Evolutionary conservation across 2,329 filamentous ascomycete genomes (phyloP), one percentile per base, ranked within the genome.

Genomic region (Apiospora rasikravindrae): DNA sequence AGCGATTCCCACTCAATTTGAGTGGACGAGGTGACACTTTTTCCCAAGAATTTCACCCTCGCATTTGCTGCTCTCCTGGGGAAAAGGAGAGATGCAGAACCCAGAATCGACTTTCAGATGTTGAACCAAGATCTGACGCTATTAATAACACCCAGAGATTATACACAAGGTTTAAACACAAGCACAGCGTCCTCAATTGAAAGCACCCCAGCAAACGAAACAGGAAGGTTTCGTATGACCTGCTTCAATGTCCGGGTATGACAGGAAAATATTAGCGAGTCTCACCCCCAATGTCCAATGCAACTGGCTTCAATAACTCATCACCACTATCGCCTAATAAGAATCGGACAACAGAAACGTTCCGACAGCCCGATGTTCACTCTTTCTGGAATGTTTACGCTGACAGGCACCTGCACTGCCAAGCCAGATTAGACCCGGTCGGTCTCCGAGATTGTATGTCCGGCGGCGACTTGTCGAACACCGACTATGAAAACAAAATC

Each of bases 21-120:
- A 47, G 53, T 61, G 53, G 53, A 61, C 53, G 26, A 37, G 19
- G 53, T 37, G 29, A 37, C 53, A 29, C 53, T 61, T 61, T 61
- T 49, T 19, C 45, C 45, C 45, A 49, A n/a, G 19, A 10, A n/a
- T 49, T 49, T 49, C 19, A 22, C 7, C 7, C 45, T 22, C 45
- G 19, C 45, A 5, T 10, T n/a, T 49, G 6, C 10, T 49, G 45
- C 22, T 49, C 45, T 10, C 45, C 45, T 47, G 44, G 7, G 44
- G 22, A 47, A 29, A 57, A 53, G 26, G 51, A 57, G 51, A 57
- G 24, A 19, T n/a, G n/a, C n/a, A n/a, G n/a, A n/a, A n/a, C n/a
- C n/a, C n/a, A n/a, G n/a, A n/a, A n/a, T n/a, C n/a, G 4, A 37
- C 8, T 4, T 19, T 44, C 14, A 47, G 44, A 57, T 51, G 33